Evolutionary conservation across 257 asterid species (phyloP).

Genomic region (Orobanche coerulescens): DNA sequence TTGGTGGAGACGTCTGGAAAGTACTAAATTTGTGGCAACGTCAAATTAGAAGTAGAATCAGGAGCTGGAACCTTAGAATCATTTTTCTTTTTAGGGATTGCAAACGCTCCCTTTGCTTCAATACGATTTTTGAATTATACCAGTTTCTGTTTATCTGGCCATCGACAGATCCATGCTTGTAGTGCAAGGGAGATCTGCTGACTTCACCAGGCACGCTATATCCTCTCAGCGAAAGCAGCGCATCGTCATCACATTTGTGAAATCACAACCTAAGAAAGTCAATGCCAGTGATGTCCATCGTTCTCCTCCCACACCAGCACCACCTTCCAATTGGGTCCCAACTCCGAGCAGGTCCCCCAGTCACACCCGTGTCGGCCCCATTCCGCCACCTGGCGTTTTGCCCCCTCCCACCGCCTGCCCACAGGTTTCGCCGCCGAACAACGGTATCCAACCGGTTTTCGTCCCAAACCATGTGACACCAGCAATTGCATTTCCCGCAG

Average conservation of each 20-base stretch:
- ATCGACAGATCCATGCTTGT: constrained; percentile 53
- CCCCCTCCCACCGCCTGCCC: constrained; percentile 35
- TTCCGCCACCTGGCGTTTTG: constrained; percentile 37
- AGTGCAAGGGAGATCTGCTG: constrained; percentile 69
- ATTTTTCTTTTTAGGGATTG: no score
- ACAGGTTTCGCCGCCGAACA: constrained; percentile 14
- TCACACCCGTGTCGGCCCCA: constrained; percentile 39
- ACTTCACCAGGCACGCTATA: constrained; percentile 56
- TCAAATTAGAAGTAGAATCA: no score
- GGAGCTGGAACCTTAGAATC: no score
- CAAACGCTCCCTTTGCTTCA: no score
- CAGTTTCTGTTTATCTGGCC: background rate
- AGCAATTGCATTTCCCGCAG: constrained; percentile 46
- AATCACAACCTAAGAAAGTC: constrained; percentile 52
- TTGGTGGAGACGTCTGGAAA: no score
- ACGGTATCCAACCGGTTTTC: constrained; percentile 49
- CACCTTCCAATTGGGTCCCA: constrained; percentile 50
- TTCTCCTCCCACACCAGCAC: constrained; percentile 27
- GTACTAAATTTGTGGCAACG: no score
- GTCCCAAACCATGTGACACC: constrained; percentile 35
- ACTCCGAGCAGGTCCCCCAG: constrained; percentile 51
- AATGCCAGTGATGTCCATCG: constrained; percentile 28
- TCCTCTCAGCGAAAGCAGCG: constrained; percentile 60
- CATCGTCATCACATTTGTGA: constrained; percentile 51
- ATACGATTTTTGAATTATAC: background rate